Conservation (phyloP, 2,329 filamentous ascomycete species). For the Sclerotinia sclerotiorum region DNA sequence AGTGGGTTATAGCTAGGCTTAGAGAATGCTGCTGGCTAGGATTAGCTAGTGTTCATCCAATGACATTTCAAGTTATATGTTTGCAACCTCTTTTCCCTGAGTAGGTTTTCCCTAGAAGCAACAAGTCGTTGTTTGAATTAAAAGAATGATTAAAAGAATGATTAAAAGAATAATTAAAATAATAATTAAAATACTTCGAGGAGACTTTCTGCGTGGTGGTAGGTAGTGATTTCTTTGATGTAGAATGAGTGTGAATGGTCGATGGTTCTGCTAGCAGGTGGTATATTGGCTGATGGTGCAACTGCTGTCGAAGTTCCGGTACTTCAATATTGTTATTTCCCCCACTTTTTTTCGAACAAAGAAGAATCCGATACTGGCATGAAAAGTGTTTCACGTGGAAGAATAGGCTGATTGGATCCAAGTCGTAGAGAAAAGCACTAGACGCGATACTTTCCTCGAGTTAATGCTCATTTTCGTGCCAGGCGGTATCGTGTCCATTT, state of each 20-base stretch:
- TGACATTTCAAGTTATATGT: too few relatives aligned
- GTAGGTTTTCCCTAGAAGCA: too few relatives aligned
- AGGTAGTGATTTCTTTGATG: background rate
- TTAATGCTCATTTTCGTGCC: background rate
- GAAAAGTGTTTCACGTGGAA: background rate
- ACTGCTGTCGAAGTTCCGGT: background rate
- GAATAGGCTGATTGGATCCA: conserved; percentile 1
- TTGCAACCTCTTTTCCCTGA: too few relatives aligned
- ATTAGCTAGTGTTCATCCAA: too few relatives aligned
- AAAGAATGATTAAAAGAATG: too few relatives aligned
- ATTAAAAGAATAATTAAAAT: too few relatives aligned
- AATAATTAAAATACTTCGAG: too few relatives aligned
- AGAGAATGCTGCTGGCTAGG: too few relatives aligned
- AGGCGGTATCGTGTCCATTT: background rate
- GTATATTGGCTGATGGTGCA: background rate
- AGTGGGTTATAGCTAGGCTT: too few relatives aligned
- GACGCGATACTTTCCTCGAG: background rate
- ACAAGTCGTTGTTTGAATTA: too few relatives aligned
- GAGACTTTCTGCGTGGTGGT: background rate
- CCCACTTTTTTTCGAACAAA: background rate
- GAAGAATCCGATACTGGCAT: background rate
- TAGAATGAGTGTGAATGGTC: background rate
- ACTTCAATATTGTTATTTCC: background rate
- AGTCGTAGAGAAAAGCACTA: conserved; percentile 13
- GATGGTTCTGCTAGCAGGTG: background rate